These are phyloP conservation scores for Hanseniaspora occidentalis DNA, from an alignment of 805 yeast species.

Conservation along the genomic window DNA sequence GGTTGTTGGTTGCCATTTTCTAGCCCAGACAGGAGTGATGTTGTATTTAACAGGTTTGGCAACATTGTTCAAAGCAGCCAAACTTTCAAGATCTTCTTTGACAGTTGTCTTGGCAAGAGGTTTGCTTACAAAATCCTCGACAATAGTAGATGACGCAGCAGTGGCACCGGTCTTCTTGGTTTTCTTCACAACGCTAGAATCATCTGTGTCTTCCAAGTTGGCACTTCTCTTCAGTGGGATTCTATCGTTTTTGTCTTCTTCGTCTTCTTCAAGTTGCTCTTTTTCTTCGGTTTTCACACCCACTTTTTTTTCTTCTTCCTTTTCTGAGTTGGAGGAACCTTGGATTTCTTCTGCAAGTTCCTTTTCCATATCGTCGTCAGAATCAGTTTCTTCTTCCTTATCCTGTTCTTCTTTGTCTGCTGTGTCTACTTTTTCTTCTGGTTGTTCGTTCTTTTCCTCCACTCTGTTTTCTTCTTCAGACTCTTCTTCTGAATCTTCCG, in stretches of 20 bases:
- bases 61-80: conserved; percentile 15
- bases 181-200: conserved; percentile 2
- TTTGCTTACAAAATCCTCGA: background rate
- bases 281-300: background rate
- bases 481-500: conserved; percentile 14
- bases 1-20: conserved; percentile 44
- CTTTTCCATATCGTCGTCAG: background rate
- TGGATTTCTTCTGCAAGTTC: conserved; percentile 1
- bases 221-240: too few species aligned
- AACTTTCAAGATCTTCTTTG: conserved; percentile 1
- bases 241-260: background rate
- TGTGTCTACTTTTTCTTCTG: conserved; percentile 1
- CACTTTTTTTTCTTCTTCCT: background rate
- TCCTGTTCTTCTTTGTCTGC: conserved; percentile 3
- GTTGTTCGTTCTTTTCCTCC: conserved; percentile 2
- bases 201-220: background rate
- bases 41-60: conserved; percentile 44
- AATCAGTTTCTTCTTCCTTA: conserved; percentile 1
- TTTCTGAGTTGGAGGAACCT: background rate
- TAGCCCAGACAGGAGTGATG: conserved; percentile 76
- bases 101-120: background rate
- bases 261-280: background rate
- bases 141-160: background rate
- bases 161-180: conserved; percentile 15
- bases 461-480: background rate